Evolutionary conservation across 768 basidiomycete species (phyloP), one percentile per base, ranked within the genome.

Genomic region (Sutorius australiensis): DNA sequence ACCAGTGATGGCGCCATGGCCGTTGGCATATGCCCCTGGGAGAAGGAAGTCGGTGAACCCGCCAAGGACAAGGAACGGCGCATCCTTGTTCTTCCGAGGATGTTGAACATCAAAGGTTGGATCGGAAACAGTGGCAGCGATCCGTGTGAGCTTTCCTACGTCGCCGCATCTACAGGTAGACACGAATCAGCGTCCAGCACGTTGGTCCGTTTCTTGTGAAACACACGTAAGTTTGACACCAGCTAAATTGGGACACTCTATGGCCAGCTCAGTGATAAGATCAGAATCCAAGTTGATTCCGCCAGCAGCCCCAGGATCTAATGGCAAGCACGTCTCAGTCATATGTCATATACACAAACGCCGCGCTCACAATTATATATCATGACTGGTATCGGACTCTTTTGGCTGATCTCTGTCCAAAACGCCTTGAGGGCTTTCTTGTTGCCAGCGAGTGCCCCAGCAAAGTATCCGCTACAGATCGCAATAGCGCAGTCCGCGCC

Each of bases 281-380:
- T 94, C 90, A 13, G 92, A 94, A 70, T 93, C 91, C 59, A 97
- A 71, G 72, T 98, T 92, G 59, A 98, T 89, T 11, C 94, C 93
- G 4, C 88, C 90, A 52, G 86, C 81, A 4, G 91, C 92, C 28
- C 84, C 89, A 60, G 93, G 94, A 73, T 84, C 92, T 92, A 60
- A 27, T 24, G n/a, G 40, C 21, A 37, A 43, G 6, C 17, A 37
- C 3, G 38, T 12, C 39, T 60, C 27, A 65, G 31, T 2, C 11
- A 5, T n/a, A 21, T 17, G 19, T 33, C 41, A 28, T 17, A 30
- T 46, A 43, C 32, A 40, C 49, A 21, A 27, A 19, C 6, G 17
- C 10, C 13, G 9, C 19, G 33, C 85, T 67, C 59, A 88, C 89
- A 94, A 62, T 92, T 93, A 74, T 94, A 95, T 44, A 93, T 81